phyloP scores from a whole-genome alignment of 805 yeast genomes.

The Lipomyces yamanashiensis region DNA sequence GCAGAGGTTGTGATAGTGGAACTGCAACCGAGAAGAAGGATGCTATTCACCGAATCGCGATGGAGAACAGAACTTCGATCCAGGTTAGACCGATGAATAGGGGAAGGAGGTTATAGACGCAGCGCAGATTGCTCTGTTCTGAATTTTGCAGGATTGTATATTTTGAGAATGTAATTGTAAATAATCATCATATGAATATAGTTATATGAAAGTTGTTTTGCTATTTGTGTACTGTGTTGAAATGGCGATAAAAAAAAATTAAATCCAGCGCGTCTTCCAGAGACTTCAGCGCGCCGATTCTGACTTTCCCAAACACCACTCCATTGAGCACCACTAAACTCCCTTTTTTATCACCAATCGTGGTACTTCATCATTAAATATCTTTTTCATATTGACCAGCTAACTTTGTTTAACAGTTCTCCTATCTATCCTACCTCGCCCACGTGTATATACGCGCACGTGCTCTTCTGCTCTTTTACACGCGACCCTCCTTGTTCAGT shows the following conservation, averaged over 20 bases:
- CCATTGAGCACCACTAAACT: too few relatives aligned
- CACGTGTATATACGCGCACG: neutral
- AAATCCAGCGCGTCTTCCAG: too few relatives aligned
- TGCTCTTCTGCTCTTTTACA: neutral
- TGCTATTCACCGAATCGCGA: conserved; percentile 82
- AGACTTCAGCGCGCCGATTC: too few relatives aligned
- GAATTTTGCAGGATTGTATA: neutral
- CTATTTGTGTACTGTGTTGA: too few relatives aligned
- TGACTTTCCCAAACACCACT: too few relatives aligned
- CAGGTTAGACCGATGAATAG: neutral
- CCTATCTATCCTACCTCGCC: too few relatives aligned
- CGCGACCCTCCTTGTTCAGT: neutral
- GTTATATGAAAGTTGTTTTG: too few relatives aligned
- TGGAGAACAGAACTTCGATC: conserved; percentile 56
- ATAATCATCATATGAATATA: neutral
- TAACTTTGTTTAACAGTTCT: too few relatives aligned
- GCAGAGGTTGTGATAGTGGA: conserved; percentile 21
- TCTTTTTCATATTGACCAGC: too few relatives aligned
- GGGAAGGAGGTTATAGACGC: neutral
- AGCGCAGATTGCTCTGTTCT: neutral
- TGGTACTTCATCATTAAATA: too few relatives aligned
- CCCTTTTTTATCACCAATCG: too few relatives aligned
- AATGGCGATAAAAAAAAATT: too few relatives aligned
- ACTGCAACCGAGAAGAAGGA: conserved; percentile 64
- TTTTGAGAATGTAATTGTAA: neutral